A percentile compares a stretch with the other conserved stretches of the same genome.
These are phyloP conservation scores for Halophytophthora batemanensis DNA, from an alignment of 352 stramenopile species.

Conservation along the genomic window DNA sequence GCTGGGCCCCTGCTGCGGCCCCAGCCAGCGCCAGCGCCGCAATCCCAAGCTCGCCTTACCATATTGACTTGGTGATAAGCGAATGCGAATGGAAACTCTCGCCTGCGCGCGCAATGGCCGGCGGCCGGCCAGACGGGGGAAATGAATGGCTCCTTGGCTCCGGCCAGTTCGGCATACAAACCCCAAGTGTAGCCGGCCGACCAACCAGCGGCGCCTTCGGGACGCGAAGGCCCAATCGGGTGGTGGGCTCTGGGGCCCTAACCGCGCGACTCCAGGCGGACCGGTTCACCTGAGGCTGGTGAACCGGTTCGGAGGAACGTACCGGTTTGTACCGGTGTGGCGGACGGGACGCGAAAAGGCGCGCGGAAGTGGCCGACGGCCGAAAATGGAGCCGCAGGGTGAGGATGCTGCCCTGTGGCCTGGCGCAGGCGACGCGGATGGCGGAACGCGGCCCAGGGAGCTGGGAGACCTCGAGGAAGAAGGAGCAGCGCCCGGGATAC, in stretches of 20 bases:
- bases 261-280: not conserved
- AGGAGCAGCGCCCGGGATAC: not conserved
- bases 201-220: too few relatives aligned
- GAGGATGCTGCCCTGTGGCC: not conserved
- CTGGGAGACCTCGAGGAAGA: not conserved
- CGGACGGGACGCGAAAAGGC: too few relatives aligned
- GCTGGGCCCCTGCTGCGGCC: not conserved
- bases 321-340: too few relatives aligned
- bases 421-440: not conserved
- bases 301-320: not conserved
- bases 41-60: constrained; percentile 44
- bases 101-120: too few relatives aligned
- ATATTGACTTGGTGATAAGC: constrained; percentile 89
- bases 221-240: too few relatives aligned
- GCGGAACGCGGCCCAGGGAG: not conserved
- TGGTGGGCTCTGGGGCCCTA: not conserved
- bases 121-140: constrained; percentile 26
- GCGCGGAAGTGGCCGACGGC: too few relatives aligned
- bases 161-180: constrained; percentile 42
- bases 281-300: constrained; percentile 7
- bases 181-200: constrained; percentile 37
- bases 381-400: not conserved
- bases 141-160: constrained; percentile 86
- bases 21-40: not conserved
- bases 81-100: constrained; percentile 86